Evolutionary conservation across 192 early-diverging fungal species (phyloP).

Genomic region (Dissophora ornata): DNA sequence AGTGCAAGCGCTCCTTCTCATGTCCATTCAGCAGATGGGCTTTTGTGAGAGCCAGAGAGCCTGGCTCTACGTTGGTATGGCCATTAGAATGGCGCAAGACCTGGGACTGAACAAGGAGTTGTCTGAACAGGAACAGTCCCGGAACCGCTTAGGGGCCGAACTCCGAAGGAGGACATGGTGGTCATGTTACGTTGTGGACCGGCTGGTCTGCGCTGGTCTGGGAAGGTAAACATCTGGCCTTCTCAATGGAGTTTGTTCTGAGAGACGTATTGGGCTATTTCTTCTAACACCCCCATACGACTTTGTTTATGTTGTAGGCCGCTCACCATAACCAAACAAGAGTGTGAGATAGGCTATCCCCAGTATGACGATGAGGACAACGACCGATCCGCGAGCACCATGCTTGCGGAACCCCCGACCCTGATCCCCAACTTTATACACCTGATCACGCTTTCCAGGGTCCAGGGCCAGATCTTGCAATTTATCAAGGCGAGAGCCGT

Average conservation of each 20-base stretch:
- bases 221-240: conserved; percentile 76
- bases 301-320: too few relatives aligned
- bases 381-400: background rate
- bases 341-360: conserved; percentile 65
- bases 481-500: conserved; percentile 30
- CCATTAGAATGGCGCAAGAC: conserved; percentile 75
- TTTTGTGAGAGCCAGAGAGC: conserved; percentile 70
- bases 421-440: conserved; percentile 33
- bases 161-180: conserved; percentile 77
- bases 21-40: conserved; percentile 79
- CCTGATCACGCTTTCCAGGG: conserved; percentile 43
- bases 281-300: too few relatives aligned
- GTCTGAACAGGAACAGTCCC: conserved; percentile 57
- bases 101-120: conserved; percentile 76
- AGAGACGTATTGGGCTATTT: too few relatives aligned
- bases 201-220: conserved; percentile 71
- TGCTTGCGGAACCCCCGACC: background rate
- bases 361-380: conserved; percentile 36
- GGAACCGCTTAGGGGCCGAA: conserved; percentile 64
- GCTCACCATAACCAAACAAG: conserved; percentile 58
- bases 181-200: conserved; percentile 80
- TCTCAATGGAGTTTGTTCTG: too few relatives aligned
- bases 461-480: conserved; percentile 44
- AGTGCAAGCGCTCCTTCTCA: conserved; percentile 72
- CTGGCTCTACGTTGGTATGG: conserved; percentile 81